A percentile compares a stretch with the other conserved stretches of the same genome.
These are phyloP conservation scores for Cryptosporidium viatorum DNA, from an alignment of 169 alveolate species.

Conservation along the genomic window DNA sequence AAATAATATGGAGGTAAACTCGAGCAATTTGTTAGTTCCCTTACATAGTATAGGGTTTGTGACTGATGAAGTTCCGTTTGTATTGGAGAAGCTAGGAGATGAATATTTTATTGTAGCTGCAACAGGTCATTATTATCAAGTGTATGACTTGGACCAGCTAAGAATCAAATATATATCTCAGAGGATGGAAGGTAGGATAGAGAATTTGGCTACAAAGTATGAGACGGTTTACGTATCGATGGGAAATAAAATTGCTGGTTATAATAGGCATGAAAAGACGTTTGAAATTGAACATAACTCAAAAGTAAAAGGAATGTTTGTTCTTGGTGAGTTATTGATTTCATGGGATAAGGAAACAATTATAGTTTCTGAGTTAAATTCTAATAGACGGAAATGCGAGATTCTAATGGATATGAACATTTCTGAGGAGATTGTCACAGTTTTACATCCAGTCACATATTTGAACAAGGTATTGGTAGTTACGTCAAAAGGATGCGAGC, in stretches of 20 bases:
- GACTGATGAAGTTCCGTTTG: constrained; percentile 51
- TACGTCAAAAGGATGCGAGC: constrained; percentile 55
- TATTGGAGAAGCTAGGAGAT: constrained; percentile 58
- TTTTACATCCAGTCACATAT: constrained; percentile 65
- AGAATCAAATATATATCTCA: constrained; percentile 58
- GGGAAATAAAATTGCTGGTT: constrained; percentile 44
- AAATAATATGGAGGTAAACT: constrained; percentile 7
- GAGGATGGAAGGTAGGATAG: constrained; percentile 12
- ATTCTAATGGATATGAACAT: constrained; percentile 16
- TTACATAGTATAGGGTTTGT: constrained; percentile 61
- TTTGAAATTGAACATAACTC: constrained; percentile 48
- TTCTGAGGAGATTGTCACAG: constrained; percentile 36
- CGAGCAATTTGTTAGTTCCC: constrained; percentile 69
- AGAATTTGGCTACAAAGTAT: constrained; percentile 13
- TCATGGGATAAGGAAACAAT: constrained; percentile 52
- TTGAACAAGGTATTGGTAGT: constrained; percentile 67
- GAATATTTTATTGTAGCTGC: constrained; percentile 57
- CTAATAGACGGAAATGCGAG: not conserved
- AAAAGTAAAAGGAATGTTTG: constrained; percentile 41
- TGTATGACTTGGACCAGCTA: constrained; percentile 61
- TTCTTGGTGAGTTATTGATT: constrained; percentile 41
- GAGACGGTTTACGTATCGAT: constrained; percentile 61
- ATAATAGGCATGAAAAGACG: constrained; percentile 41
- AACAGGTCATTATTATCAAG: constrained; percentile 62
- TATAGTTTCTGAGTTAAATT: constrained; percentile 4